Percentiles rank a stretch among this genome's conserved stretches.
Evolutionary conservation across 176 grass and related monocot genomes (phyloP).

Genomic region (Oropetium thomaeum): DNA sequence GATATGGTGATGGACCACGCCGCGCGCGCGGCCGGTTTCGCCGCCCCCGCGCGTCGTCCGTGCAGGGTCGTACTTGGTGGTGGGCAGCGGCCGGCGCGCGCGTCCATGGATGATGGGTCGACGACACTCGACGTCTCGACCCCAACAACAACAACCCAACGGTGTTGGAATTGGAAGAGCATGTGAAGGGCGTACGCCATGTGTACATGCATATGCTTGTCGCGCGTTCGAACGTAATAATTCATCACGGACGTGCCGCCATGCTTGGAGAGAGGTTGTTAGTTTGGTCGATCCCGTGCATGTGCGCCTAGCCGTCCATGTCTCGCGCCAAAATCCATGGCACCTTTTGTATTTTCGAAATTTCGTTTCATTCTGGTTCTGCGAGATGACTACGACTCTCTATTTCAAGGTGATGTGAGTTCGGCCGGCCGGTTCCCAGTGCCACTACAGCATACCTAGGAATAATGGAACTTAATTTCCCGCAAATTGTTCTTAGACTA

Average conservation of each 20-base stretch:
- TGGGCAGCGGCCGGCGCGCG: too few species aligned
- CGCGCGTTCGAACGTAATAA: not conserved
- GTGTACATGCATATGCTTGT: conserved; percentile 7
- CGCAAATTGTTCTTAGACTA: not conserved
- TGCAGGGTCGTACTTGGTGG: too few species aligned
- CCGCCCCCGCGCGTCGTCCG: not conserved
- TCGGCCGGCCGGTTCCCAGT: not conserved
- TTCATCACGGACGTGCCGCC: conserved; percentile 29
- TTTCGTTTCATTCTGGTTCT: not conserved
- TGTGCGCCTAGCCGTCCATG: conserved; percentile 14
- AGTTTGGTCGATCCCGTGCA: conserved; percentile 2
- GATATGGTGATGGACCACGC: conserved; percentile 15
- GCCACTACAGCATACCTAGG: not conserved
- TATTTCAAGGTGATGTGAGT: not conserved
- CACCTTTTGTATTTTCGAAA: not conserved
- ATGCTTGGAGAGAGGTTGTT: conserved; percentile 12
- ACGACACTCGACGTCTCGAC: too few species aligned
- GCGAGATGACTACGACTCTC: not conserved
- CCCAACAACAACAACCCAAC: conserved; percentile 7
- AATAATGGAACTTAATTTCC: not conserved
- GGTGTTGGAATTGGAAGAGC: not conserved
- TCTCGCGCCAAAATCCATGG: conserved; percentile 11
- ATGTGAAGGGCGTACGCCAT: conserved; percentile 20
- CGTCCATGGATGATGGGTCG: not conserved
- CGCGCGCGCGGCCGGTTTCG: not conserved